phyloP scores from a whole-genome alignment of 331 rosid genomes.

The Spiraea crenata region DNA sequence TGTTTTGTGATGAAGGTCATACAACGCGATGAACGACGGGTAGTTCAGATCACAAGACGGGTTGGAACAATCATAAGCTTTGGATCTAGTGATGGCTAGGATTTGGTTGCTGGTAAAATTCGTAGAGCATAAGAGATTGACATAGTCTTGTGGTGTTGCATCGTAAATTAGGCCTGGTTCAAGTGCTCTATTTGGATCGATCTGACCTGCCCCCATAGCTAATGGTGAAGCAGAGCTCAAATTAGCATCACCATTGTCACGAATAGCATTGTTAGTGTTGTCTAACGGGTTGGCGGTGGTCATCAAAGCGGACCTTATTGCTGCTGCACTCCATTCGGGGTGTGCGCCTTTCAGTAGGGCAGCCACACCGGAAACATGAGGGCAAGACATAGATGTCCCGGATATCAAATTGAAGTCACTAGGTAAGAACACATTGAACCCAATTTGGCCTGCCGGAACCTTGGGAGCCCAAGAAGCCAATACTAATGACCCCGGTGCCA shows the following conservation, averaged over 20 bases:
- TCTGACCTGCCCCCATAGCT: conserved; percentile 54
- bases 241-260: conserved; percentile 22
- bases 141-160: conserved; percentile 48
- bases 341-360: conserved; percentile 47
- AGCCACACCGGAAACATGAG: conserved; percentile 55
- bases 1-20: conserved; percentile 12
- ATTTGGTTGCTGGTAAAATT: conserved; percentile 38
- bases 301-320: conserved; percentile 48
- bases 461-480: conserved; percentile 47
- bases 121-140: conserved; percentile 37
- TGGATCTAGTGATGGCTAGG: conserved; percentile 36
- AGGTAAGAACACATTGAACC: conserved; percentile 21
- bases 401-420: conserved; percentile 35
- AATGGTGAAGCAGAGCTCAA: conserved; percentile 38
- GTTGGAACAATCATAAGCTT: conserved; percentile 13
- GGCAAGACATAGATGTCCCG: conserved; percentile 63
- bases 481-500: conserved; percentile 47
- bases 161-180: conserved; percentile 59
- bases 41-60: conserved; percentile 48
- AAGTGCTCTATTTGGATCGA: conserved; percentile 52
- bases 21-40: conserved; percentile 44
- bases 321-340: conserved; percentile 50
- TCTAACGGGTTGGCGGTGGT: conserved; percentile 55
- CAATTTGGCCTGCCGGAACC: background rate
- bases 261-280: conserved; percentile 36